A percentile compares a stretch with the other conserved stretches of the same genome.
These are phyloP conservation scores for Arctium lappa DNA, from an alignment of 129 eudicot species.

Conservation along the genomic window DNA sequence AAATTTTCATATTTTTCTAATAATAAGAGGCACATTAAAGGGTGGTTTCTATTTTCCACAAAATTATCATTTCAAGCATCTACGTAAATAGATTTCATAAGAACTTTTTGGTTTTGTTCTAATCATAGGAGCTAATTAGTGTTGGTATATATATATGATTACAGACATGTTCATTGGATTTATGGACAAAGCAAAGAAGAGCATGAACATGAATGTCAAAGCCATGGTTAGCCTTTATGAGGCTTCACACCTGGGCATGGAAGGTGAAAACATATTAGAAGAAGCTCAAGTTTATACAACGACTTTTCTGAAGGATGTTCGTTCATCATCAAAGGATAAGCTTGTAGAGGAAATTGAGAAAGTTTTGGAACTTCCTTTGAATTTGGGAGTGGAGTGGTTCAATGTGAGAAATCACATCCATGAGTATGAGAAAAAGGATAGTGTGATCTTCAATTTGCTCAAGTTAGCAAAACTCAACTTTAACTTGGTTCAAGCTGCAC, in stretches of 20 bases:
- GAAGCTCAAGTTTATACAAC: conserved; percentile 2
- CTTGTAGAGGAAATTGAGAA: neutral
- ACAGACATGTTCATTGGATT: conserved; percentile 22
- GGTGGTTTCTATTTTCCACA: neutral
- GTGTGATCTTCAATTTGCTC: neutral
- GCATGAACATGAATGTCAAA: conserved; percentile 4
- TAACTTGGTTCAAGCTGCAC: conserved; percentile 26
- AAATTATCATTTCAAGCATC: neutral
- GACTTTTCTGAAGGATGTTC: neutral
- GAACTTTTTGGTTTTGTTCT: neutral
- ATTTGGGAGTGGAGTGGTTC: conserved; percentile 32
- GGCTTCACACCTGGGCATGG: conserved; percentile 26
- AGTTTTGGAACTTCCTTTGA: conserved; percentile 24
- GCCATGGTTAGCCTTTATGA: conserved; percentile 27
- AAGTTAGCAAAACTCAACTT: conserved; percentile 28
- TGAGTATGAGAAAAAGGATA: neutral
- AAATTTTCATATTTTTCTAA: too few relatives aligned
- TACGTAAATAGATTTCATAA: neutral
- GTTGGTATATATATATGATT: neutral
- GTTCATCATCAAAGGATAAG: neutral
- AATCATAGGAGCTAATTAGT: neutral
- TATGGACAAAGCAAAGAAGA: neutral
- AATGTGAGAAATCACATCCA: conserved; percentile 25
- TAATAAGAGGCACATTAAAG: too few relatives aligned
- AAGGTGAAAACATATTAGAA: conserved; percentile 29